Base-by-base conservation (phyloP, 257 asterid genomes). In the Cordia subcordata region DNA sequence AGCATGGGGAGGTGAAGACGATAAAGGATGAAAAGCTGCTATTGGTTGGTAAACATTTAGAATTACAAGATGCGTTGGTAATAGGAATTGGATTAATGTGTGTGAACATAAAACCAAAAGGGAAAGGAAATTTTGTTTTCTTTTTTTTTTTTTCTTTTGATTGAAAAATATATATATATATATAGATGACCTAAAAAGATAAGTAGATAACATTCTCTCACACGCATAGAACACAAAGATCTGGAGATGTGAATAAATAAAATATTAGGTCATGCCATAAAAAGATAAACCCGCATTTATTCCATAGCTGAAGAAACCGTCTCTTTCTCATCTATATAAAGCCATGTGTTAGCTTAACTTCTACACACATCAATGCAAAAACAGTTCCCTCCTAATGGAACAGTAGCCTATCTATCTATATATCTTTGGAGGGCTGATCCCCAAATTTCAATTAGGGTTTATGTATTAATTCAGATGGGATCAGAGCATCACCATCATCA, bases 251-350 rank as follows among this genome's bases (percentile, higher is more conserved):
- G n/a, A 8, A 51, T 52, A 52, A 8, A 51, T 52, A 52, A 52
- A 52, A 51, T 51, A 20, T 20, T 18, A 23, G 21, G 9, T 4
- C 32, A 52, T 52, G 16, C 22, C 32, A 52, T 52, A 42, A 54
- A 53, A 19, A 13, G 55, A 45, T 42, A 44, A 11, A 55, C 62
- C 61, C 50, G 55, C 55, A 45, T 42, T 64, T 64, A 64, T 64
- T 55, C 69, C 69, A 23, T 44, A 54, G 18, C 57, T 45, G 42
- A 64, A 15, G 55, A 13, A 56, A 40, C 40, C 12, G 46, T 64
- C 45, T 45, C 27, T 13, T 44, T 64, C 39, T 45, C 69, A 22
- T 44, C 69, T 45, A 64, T 64, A 44, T 64, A 64, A 64, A 54
- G 49, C 27, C 52, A 8, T n/a, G 17, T 12, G 1, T 11, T 23